Evolutionary conservation across 306 rosid species (phyloP).

Genomic region (Astragalus glycyphyllos): DNA sequence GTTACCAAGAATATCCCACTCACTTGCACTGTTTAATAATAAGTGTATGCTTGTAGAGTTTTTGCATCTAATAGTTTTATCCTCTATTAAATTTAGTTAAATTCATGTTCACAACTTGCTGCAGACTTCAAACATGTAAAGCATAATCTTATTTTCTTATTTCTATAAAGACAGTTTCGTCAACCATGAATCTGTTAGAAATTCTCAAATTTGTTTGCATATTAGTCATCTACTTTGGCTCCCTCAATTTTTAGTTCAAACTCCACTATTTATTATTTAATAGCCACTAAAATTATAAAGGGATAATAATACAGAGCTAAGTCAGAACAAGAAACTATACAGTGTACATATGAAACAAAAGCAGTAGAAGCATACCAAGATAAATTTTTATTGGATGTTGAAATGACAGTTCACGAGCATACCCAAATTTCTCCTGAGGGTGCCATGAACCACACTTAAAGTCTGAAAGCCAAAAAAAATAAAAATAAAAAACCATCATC

Average conservation of each 20-base stretch:
- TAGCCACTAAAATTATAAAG: slow-evolving; percentile 31
- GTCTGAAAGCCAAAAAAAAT: slow-evolving; percentile 56
- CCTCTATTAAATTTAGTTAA: slow-evolving; percentile 1
- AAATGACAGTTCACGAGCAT: slow-evolving; percentile 82
- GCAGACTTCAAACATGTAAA: slow-evolving; percentile 20
- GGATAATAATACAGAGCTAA: slow-evolving; percentile 15
- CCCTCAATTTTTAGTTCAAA: slow-evolving; percentile 29
- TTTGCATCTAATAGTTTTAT: slow-evolving; percentile 7
- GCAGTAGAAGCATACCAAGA: slow-evolving; percentile 67
- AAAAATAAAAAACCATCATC: slow-evolving; percentile 12
- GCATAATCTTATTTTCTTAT: background rate
- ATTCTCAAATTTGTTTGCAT: slow-evolving; percentile 6
- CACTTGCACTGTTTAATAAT: slow-evolving; percentile 1
- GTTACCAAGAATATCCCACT: slow-evolving; percentile 12
- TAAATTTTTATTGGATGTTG: slow-evolving; percentile 95
- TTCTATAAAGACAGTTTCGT: slow-evolving; percentile 1
- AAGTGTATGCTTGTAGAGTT: background rate
- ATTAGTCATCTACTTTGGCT: slow-evolving; percentile 21
- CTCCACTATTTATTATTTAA: slow-evolving; percentile 7
- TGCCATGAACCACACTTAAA: slow-evolving; percentile 72
- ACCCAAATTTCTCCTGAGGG: slow-evolving; percentile 71
- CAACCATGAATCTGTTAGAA: background rate
- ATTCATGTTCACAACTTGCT: background rate
- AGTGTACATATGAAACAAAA: slow-evolving; percentile 26
- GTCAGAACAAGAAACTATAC: slow-evolving; percentile 16